Percentiles rank a stretch among this genome's conserved stretches.
These are phyloP conservation scores for Cornus kousa DNA, from an alignment of 148 eudicot genomes.

Conservation along the genomic window DNA sequence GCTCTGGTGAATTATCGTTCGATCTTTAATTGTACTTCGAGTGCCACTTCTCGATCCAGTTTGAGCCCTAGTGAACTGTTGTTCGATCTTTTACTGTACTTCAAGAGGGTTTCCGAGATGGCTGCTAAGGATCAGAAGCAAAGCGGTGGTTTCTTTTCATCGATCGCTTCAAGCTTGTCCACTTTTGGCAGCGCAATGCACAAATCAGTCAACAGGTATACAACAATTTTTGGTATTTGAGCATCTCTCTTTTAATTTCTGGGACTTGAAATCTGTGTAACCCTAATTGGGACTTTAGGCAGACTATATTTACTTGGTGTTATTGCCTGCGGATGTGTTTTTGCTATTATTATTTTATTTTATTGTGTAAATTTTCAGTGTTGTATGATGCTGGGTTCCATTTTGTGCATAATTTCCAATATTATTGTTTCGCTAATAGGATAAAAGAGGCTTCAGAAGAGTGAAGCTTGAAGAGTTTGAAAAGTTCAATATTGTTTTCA, in stretches of 20 bases:
- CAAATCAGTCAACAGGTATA: constrained; percentile 80
- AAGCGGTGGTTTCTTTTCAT: constrained; percentile 55
- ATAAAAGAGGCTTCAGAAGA: no score
- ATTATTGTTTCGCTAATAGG: no score
- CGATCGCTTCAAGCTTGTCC: constrained; percentile 64
- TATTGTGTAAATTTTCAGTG: neutral
- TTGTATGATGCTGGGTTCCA: no score
- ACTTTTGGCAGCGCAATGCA: constrained; percentile 73
- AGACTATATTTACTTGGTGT: neutral
- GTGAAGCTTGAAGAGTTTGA: no score
- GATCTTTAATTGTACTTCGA: no score
- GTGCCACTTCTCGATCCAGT: neutral
- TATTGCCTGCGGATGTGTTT: neutral
- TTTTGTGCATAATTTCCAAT: no score
- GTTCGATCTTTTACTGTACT: neutral
- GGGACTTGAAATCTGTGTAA: neutral
- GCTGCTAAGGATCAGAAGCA: constrained; percentile 37
- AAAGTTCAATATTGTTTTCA: no score
- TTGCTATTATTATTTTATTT: neutral
- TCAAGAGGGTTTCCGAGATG: constrained; percentile 35
- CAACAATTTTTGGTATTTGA: no score
- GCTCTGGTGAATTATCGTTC: no score
- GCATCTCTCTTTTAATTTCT: no score
- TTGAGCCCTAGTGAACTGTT: neutral
- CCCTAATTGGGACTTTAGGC: neutral